These are phyloP conservation scores for Leccinum barrowsii DNA, from an alignment of 768 basidiomycete genomes.

Conservation along the genomic window DNA sequence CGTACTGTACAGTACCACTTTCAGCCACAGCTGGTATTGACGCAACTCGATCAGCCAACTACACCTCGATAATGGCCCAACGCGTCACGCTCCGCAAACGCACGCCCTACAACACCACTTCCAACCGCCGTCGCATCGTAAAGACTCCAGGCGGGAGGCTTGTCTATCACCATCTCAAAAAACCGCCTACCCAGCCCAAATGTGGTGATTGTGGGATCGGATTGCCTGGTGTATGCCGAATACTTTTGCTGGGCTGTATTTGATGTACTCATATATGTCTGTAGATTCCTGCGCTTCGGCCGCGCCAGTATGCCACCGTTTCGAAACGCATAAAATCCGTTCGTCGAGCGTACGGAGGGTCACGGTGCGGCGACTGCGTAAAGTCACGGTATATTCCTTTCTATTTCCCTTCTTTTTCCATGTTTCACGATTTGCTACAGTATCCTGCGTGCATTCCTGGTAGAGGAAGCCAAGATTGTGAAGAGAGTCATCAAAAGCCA, in stretches of 20 bases:
- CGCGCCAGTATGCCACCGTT: constrained; percentile 91
- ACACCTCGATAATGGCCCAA: constrained; percentile 75
- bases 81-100: constrained; percentile 99
- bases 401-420: background rate
- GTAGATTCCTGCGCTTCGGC: constrained; percentile 93
- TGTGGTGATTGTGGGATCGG: constrained; percentile 98
- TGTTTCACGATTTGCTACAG: constrained; percentile 39
- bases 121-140: constrained; percentile 90
- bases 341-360: constrained; percentile 94
- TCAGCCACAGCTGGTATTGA: constrained; percentile 17
- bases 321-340: constrained; percentile 98
- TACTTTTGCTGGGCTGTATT: background rate
- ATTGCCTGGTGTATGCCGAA: constrained; percentile 83
- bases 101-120: constrained; percentile 96
- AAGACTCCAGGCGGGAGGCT: constrained; percentile 99
- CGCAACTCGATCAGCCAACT: background rate
- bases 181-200: constrained; percentile 86
- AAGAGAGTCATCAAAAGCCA: constrained; percentile 97
- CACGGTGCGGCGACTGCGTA: constrained; percentile 93
- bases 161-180: constrained; percentile 97
- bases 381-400: constrained; percentile 76
- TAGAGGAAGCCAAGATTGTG: constrained; percentile 99
- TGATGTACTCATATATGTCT: background rate
- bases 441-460: constrained; percentile 96
- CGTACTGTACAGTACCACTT: constrained; percentile 18